Base-by-base conservation (phyloP, 331 rosid species). In the Pyrus hybrid region DNA sequence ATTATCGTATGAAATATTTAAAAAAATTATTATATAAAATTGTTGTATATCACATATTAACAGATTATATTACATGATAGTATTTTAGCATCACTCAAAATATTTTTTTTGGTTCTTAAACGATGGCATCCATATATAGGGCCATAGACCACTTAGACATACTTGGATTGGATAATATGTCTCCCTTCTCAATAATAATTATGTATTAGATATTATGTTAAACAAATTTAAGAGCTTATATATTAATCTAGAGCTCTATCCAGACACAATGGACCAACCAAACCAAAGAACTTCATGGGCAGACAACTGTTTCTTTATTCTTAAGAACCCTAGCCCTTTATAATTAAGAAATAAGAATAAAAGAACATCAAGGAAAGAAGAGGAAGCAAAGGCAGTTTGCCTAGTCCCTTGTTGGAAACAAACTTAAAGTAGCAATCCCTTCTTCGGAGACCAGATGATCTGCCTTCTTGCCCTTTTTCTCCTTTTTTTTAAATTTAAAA, bases 401-500 rank as follows among this genome's bases (percentile, higher is more conserved):
- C 12, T 25, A 62, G 67, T 14, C 7, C 23, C 13, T 37, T 37
- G 41, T 58, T 60, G 68, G 68, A 73, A 68, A 73, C 77, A 73
- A 73, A 61, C 43, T 51, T 73, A 73, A 61, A 73, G 77, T 61
- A 8, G 10, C 43, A 61, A 32, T 73, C 69, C 20, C 35, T n/a
- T 37, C 68, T 61, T 41, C 41, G 58, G 77, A 73, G 68, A 26
- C 58, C 68, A 72, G 76, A 58, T 72, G 76, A 60, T 37, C 68
- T 60, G 76, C 68, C 41, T 1, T n/a, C 26, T 33, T 9, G 25
- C 26, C 8, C 30, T 32, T 20, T 22, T 22, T 25, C 56, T 26
- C 9, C 5, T 22, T 68, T 43, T 57, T 61, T 62, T 5, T 3
- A 2, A 26, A 37, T 37, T 37, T 2, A 37, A 13, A 6, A 1